Evolutionary conservation across 139 green algal species (phyloP), one percentile per base, ranked within the genome.

Genomic region (Micractinium conductrix): DNA sequence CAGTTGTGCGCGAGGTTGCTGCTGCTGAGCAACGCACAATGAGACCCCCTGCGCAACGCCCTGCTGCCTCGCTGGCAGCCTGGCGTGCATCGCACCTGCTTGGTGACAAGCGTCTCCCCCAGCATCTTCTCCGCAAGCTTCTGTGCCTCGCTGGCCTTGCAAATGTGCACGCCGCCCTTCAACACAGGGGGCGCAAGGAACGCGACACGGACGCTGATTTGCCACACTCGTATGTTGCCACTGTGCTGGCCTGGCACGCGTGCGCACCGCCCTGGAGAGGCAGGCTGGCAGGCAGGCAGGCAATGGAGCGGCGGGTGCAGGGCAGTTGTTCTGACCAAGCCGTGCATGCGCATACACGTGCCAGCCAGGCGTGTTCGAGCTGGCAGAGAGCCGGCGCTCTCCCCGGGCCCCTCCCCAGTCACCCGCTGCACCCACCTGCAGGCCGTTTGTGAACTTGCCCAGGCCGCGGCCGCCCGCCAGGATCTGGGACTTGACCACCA

Each of bases 401-500:
- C n/a, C n/a, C n/a, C n/a, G n/a, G n/a, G n/a, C n/a, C n/a, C n/a
- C n/a, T n/a, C n/a, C n/a, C n/a, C n/a, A n/a, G n/a, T n/a, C n/a
- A n/a, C n/a, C n/a, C n/a, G 53, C 53, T 4, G 69, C 5, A 35
- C 69, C 37, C 40, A 62, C 73, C 73, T 85, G 79, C 67, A 99
- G 89, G 35, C 97, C 97, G 70, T 92, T 97, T n/a, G 92, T 98
- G 92, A 99, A 99, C 2, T 86, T 94, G 28, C 97, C 97, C 60
- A 99, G 79, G 45, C 97, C 97, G 45, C 97, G 93, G 12, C 97
- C 97, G 9, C 97, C 97, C 9, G 97, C 97, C 42, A 99, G 90
- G 69, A 99, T 97, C 85, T 99, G 97, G 62, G 88, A 95, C 91
- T 99, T 99, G 37, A 99, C 65, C 35, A 99, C 97, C 0, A 99